phyloP scores from a whole-genome alignment of 139 green algal species.

The Trebouxia sp. region DNA sequence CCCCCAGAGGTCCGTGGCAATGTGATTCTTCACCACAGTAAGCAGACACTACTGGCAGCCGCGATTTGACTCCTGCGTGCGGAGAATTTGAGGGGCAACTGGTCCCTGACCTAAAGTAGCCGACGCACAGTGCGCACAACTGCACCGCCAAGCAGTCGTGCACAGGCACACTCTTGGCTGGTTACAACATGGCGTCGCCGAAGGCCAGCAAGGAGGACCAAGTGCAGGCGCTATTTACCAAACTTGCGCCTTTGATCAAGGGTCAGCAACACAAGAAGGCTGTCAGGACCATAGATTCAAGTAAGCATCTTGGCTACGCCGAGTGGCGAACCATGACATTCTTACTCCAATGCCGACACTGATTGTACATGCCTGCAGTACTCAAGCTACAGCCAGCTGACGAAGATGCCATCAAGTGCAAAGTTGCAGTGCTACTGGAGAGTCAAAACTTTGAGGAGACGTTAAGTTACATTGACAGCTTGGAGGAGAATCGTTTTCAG shows the following conservation, averaged over 20 bases:
- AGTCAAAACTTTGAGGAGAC: conserved; percentile 59
- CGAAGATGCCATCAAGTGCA: conserved; percentile 67
- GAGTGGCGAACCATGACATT: no score
- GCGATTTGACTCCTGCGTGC: no score
- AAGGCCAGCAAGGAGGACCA: conserved; percentile 21
- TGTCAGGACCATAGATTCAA: conserved; percentile 65
- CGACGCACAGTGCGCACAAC: no score
- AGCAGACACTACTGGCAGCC: no score
- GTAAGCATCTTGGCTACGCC: conserved; percentile 57
- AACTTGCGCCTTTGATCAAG: conserved; percentile 55
- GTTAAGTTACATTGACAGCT: conserved; percentile 43
- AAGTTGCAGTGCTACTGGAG: conserved; percentile 69
- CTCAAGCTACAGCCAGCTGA: conserved; percentile 65
- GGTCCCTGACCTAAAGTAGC: no score
- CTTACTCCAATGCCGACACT: background rate
- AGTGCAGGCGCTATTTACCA: conserved; percentile 21
- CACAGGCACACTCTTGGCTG: no score
- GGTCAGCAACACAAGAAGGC: conserved; percentile 62
- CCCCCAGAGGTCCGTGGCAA: no score
- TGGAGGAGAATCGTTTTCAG: conserved; percentile 36
- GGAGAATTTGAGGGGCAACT: no score
- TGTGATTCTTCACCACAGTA: no score
- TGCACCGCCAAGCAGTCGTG: no score
- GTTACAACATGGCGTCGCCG: background rate
- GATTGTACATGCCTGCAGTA: conserved; percentile 58